These are phyloP conservation scores for Starmerella etchellsii DNA, from an alignment of 805 yeast genomes.

Conservation along the genomic window DNA sequence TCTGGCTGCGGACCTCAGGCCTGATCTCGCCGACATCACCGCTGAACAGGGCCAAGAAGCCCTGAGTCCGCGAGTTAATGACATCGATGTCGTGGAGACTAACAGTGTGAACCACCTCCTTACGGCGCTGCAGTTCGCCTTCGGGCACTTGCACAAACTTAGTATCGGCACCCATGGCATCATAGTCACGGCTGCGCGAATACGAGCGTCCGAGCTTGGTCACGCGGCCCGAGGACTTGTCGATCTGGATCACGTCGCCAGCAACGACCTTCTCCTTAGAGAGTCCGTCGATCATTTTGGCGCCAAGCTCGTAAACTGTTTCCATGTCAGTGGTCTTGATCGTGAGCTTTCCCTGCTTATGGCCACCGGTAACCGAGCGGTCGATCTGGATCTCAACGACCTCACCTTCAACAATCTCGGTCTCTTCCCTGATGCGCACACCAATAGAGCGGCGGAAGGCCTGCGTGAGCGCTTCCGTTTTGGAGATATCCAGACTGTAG, in stretches of 20 bases:
- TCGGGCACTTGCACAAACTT: conserved; percentile 97
- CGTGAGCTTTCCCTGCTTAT: conserved; percentile 93
- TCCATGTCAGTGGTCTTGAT: conserved; percentile 98
- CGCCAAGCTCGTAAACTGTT: conserved; percentile 89
- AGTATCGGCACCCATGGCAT: conserved; percentile 97
- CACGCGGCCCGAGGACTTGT: conserved; percentile 88
- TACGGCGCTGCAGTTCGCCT: conserved; percentile 93
- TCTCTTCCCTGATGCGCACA: conserved; percentile 86
- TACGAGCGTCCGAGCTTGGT: conserved; percentile 91
- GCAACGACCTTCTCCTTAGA: conserved; percentile 92
- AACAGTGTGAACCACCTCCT: conserved; percentile 94
- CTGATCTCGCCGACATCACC: conserved; percentile 98
- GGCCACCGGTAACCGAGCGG: conserved; percentile 91
- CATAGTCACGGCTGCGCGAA: conserved; percentile 93
- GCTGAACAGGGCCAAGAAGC: conserved; percentile 86
- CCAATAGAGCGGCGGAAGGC: conserved; percentile 95
- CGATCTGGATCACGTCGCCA: conserved; percentile 92
- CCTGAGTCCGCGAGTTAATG: conserved; percentile 94
- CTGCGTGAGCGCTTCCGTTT: conserved; percentile 93
- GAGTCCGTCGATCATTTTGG: conserved; percentile 86
- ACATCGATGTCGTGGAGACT: conserved; percentile 95
- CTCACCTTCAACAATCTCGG: conserved; percentile 96
- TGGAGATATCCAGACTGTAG: conserved; percentile 79
- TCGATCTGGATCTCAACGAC: conserved; percentile 94
- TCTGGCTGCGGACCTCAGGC: conserved; percentile 89